A percentile compares a stretch with the other conserved stretches of the same genome.
These are phyloP conservation scores for Wickerhamomyces chaumierensis DNA, from an alignment of 805 yeast species.

Conservation along the genomic window DNA sequence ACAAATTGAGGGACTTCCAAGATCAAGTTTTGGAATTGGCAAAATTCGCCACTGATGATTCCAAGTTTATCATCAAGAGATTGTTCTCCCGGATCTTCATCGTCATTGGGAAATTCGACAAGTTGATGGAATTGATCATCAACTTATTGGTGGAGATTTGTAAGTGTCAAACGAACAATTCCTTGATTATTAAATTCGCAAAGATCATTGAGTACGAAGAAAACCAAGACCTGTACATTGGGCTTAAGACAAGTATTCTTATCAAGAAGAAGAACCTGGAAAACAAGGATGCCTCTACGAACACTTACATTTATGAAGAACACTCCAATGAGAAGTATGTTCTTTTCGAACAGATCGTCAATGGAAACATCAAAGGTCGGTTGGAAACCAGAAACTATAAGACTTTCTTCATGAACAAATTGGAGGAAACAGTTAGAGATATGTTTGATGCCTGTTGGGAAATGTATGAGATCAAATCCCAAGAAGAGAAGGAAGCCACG, in stretches of 20 bases:
- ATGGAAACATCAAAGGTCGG: constrained; percentile 31
- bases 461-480: constrained; percentile 24
- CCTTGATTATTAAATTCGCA: constrained; percentile 59
- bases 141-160: constrained; percentile 62
- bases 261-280: constrained; percentile 16
- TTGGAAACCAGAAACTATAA: constrained; percentile 46
- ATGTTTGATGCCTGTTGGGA: constrained; percentile 59
- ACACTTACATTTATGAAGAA: constrained; percentile 5
- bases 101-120: constrained; percentile 49
- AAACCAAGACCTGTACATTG: constrained; percentile 55
- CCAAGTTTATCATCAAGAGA: constrained; percentile 50
- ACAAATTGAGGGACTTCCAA: constrained; percentile 62
- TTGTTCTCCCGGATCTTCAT: constrained; percentile 32
- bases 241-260: constrained; percentile 21
- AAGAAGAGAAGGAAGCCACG: constrained; percentile 27
- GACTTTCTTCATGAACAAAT: constrained; percentile 43
- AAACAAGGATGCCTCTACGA: not conserved
- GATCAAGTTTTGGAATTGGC: constrained; percentile 63
- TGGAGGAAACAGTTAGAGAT: constrained; percentile 49
- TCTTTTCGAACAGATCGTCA: constrained; percentile 27
- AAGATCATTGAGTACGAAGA: constrained; percentile 77
- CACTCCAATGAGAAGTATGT: constrained; percentile 18
- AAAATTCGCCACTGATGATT: constrained; percentile 45
- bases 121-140: constrained; percentile 51
- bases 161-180: constrained; percentile 47